Conservation (phyloP, 352 stramenopile species). For the Globisporangium nodosum region DNA sequence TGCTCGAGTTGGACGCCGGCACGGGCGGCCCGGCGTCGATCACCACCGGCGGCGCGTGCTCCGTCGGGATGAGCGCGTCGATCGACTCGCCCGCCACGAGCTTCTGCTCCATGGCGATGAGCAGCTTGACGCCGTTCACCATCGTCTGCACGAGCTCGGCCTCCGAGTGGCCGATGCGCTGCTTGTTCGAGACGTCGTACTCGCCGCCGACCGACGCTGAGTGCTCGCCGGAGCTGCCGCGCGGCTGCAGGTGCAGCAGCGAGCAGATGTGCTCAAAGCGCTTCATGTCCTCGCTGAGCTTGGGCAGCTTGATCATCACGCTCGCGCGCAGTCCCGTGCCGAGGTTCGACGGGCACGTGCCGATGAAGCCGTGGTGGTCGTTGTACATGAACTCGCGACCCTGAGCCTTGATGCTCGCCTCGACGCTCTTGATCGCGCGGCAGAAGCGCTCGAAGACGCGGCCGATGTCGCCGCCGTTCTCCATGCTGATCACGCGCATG, state of each 20-base stretch:
- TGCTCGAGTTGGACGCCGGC: slow-evolving; percentile 35
- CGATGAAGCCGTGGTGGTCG: slow-evolving; percentile 80
- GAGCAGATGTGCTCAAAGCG: slow-evolving; percentile 66
- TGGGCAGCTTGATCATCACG: slow-evolving; percentile 83
- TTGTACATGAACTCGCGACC: slow-evolving; percentile 84
- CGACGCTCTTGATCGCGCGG: slow-evolving; percentile 68
- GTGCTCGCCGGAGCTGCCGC: slow-evolving; percentile 78
- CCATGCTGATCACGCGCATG: slow-evolving; percentile 88
- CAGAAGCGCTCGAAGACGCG: slow-evolving; percentile 87
- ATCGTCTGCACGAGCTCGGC: slow-evolving; percentile 94
- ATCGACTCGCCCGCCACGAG: slow-evolving; percentile 58
- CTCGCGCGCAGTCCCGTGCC: slow-evolving; percentile 79
- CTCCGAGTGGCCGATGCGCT: slow-evolving; percentile 91
- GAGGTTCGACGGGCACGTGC: slow-evolving; percentile 86
- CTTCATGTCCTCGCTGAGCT: slow-evolving; percentile 63
- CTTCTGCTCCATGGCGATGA: slow-evolving; percentile 86
- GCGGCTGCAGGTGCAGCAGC: slow-evolving; percentile 72
- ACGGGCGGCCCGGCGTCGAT: slow-evolving; percentile 53
- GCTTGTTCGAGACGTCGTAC: slow-evolving; percentile 94
- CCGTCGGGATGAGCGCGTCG: slow-evolving; percentile 64
- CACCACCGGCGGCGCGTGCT: slow-evolving; percentile 35
- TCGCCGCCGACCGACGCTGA: slow-evolving; percentile 80
- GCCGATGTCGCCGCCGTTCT: slow-evolving; percentile 88
- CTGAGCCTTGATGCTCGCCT: slow-evolving; percentile 71
- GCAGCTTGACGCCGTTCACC: slow-evolving; percentile 83